Percentiles rank a stretch among this genome's conserved stretches.
Evolutionary conservation across 768 basidiomycete genomes (phyloP).

Genomic region (Phaffia tasmanica): DNA sequence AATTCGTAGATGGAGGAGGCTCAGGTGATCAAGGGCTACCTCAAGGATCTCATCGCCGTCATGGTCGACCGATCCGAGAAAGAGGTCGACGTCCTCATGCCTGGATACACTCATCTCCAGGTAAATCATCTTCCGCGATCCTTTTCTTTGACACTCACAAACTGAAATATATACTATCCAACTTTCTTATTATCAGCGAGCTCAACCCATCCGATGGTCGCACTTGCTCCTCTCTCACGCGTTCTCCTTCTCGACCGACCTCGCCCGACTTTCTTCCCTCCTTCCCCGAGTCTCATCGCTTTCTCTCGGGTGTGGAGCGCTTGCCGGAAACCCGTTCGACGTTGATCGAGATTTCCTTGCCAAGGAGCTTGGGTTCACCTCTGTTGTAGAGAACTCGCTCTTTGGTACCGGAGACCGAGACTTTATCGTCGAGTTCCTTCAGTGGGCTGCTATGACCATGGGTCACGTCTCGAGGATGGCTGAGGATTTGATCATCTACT

Average conservation of each 20-base stretch:
- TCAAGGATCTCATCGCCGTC: conserved; percentile 71
- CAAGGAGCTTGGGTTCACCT: conserved; percentile 74
- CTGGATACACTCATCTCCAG: conserved; percentile 96
- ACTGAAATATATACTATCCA: background rate
- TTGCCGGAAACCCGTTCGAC: conserved; percentile 91
- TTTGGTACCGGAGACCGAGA: conserved; percentile 95
- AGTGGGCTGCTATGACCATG: conserved; percentile 89
- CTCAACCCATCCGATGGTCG: conserved; percentile 97
- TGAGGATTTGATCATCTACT: conserved; percentile 93
- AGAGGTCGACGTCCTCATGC: conserved; percentile 80
- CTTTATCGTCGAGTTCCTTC: conserved; percentile 92
- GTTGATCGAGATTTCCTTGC: conserved; percentile 90
- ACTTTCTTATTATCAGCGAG: conserved; percentile 52
- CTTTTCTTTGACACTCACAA: background rate
- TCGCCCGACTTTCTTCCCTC: conserved; percentile 70
- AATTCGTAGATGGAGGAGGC: conserved; percentile 52
- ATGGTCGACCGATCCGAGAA: conserved; percentile 86
- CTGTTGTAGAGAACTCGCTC: conserved; percentile 87
- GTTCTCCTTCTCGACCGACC: conserved; percentile 80
- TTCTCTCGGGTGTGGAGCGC: conserved; percentile 84
- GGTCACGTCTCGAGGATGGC: conserved; percentile 87
- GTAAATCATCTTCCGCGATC: conserved; percentile 42
- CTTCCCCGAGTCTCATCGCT: conserved; percentile 83
- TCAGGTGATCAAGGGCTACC: conserved; percentile 50
- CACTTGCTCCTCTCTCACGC: conserved; percentile 92